A percentile compares a stretch with the other conserved stretches of the same genome.
Conservation (phyloP, 768 basidiomycete genomes). For the Leucocoprinus leucothites region DNA sequence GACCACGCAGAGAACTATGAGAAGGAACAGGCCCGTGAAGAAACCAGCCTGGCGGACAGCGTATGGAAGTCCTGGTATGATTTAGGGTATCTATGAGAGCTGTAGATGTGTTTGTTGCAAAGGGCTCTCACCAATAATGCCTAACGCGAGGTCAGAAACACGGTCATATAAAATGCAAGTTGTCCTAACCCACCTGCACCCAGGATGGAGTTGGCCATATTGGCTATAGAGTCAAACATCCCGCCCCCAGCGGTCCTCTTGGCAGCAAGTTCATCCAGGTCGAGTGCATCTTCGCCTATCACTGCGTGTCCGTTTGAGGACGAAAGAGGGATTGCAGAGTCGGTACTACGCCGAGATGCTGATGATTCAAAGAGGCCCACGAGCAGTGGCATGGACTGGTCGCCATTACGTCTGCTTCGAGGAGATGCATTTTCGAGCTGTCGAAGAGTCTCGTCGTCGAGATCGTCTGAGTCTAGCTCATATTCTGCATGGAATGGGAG, state of each 20-base stretch:
- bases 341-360: slow-evolving; percentile 51
- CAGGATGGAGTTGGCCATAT: slow-evolving; percentile 96
- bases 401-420: slow-evolving; percentile 34
- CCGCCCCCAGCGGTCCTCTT: slow-evolving; percentile 70
- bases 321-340: slow-evolving; percentile 49
- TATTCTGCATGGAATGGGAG: slow-evolving; percentile 48
- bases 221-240: slow-evolving; percentile 76
- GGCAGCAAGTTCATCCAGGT: slow-evolving; percentile 71
- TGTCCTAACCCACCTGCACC: slow-evolving; percentile 67
- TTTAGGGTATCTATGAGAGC: background rate
- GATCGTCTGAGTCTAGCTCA: slow-evolving; percentile 80
- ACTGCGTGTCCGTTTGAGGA: slow-evolving; percentile 30
- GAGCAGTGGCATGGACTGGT: slow-evolving; percentile 72
- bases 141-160: slow-evolving; percentile 29
- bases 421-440: slow-evolving; percentile 25
- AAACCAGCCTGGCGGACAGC: slow-evolving; percentile 95
- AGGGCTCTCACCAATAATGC: slow-evolving; percentile 62
- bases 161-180: slow-evolving; percentile 15
- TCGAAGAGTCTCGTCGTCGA: slow-evolving; percentile 49
- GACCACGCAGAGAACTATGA: slow-evolving; percentile 74
- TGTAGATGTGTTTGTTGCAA: background rate
- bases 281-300: slow-evolving; percentile 37
- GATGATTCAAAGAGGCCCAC: slow-evolving; percentile 74
- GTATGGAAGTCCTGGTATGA: slow-evolving; percentile 76
- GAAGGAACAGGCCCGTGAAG: slow-evolving; percentile 78